Base-by-base conservation (phyloP, 1,139 yeast species). In the Saccharomyces pastorianus region DNA sequence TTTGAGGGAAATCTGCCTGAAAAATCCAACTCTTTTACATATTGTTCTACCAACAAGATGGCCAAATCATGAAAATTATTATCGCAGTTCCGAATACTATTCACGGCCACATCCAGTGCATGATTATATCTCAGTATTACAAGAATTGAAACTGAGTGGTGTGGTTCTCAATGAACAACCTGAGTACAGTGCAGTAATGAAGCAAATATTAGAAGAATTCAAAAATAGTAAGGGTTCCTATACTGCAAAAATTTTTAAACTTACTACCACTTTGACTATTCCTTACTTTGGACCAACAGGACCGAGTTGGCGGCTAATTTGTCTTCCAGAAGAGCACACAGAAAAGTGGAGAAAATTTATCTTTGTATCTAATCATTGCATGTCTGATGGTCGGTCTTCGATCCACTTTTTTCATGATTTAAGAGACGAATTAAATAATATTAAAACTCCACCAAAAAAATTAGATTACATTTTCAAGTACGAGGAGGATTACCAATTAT, bases 301-400 rank as follows among this genome's bases (percentile, higher is more conserved):
- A 20, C 57, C 55, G n/a, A 51, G 50, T 29, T 56, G 57, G 56
- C 47, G 59, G 48, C 11, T 56, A 28, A 25, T 52, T 31, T 50
- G 44, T 20, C 47, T 55, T 1, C 56, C 56, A 11, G 54, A 48
- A 3, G 44, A 17, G 7, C 49, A 41, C 13, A 28, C 26, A 11
- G 42, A 26, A 7, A 41, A 25, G 14, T 54, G 54, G 53, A 48
- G 51, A 14, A 46, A 51, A 31, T 48, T 56, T n/a, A 29, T 51
- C 17, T 53, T 49, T 25, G n/a, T 56, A 25, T 48, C 59, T 11
- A 54, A 56, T 46, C 59, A 56, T 42, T 34, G 51, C 31, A 47
- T 46, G 23, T 54, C 50, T n/a, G 59, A 56, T 34, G 59, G 59
- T 5, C 44, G 48, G 29, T 53, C 59, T 3, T 51, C 50, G 8